These are phyloP conservation scores for Dioscorea zingiberensis DNA, from an alignment of 106 monocot species.

Conservation along the genomic window DNA sequence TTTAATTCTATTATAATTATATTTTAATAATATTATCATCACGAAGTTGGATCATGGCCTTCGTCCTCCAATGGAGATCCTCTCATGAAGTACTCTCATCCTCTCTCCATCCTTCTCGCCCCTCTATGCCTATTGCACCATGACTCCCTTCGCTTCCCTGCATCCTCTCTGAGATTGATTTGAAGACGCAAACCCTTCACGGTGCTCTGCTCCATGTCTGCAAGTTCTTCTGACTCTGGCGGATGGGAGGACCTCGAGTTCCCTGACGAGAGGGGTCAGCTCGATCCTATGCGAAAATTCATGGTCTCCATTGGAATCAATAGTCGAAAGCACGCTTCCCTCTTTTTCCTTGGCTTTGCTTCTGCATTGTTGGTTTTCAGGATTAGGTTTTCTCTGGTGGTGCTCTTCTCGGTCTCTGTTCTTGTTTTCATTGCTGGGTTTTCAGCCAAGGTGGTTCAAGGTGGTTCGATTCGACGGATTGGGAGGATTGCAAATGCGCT, in stretches of 20 bases:
- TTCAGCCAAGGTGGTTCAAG: constrained; percentile 12
- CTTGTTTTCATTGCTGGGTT: constrained; percentile 26
- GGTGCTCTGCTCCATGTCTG: not conserved
- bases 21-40: too few species aligned
- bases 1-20: too few species aligned
- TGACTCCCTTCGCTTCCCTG: not conserved
- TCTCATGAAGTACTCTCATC: not conserved
- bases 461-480: not conserved
- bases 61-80: too few species aligned
- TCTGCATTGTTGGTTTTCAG: constrained; percentile 33
- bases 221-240: not conserved
- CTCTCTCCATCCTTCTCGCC: not conserved
- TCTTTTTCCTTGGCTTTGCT: constrained; percentile 25
- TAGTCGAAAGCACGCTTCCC: constrained; percentile 16
- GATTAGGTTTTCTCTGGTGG: constrained; percentile 21
- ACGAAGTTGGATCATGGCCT: too few species aligned
- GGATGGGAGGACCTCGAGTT: constrained; percentile 34
- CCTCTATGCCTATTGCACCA: not conserved
- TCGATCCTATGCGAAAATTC: constrained; percentile 6
- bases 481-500: not conserved
- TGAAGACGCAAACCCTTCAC: not conserved
- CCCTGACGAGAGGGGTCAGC: not conserved
- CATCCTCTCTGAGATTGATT: not conserved
- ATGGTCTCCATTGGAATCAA: constrained; percentile 13
- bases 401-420: constrained; percentile 11